Evolutionary conservation across 257 asterid species (phyloP).

Genomic region (Solanum paucissectum): DNA sequence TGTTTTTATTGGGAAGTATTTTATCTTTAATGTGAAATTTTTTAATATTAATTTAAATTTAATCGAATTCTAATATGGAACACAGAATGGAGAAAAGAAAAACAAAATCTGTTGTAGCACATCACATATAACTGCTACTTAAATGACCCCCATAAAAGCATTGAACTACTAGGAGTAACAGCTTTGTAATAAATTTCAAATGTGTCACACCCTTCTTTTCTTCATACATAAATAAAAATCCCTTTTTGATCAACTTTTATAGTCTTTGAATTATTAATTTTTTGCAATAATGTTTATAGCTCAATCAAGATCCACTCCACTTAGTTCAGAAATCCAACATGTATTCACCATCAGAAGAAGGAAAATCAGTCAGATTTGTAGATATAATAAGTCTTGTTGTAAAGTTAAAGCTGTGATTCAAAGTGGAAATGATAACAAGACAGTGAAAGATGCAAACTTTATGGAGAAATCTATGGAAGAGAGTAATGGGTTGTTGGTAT

Average conservation of each 20-base stretch:
- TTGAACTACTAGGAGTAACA: not conserved
- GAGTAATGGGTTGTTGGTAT: constrained; percentile 11
- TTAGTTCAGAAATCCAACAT: constrained; percentile 13
- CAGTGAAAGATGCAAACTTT: constrained; percentile 23
- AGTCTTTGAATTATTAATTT: too few species aligned
- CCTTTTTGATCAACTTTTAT: not conserved
- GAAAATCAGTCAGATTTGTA: not conserved
- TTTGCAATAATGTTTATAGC: constrained; percentile 33
- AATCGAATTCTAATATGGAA: fast-evolving
- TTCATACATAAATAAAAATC: not conserved
- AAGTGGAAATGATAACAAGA: constrained; percentile 54
- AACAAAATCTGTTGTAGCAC: not conserved
- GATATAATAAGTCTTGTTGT: constrained; percentile 6
- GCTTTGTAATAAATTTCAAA: not conserved
- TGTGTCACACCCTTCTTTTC: not conserved
- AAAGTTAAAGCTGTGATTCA: constrained; percentile 54
- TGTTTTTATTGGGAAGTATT: fast-evolving
- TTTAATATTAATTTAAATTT: too few species aligned
- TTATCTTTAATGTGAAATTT: too few species aligned
- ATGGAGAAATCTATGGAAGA: constrained; percentile 5
- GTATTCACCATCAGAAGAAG: constrained; percentile 8
- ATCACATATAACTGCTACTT: not conserved
- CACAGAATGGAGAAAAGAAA: too few species aligned
- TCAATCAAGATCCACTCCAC: constrained; percentile 39
- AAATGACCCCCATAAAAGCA: not conserved